Percentiles rank a stretch among this genome's conserved stretches.
phyloP scores from a whole-genome alignment of 805 yeast genomes.

The Suhomyces faveliae region DNA sequence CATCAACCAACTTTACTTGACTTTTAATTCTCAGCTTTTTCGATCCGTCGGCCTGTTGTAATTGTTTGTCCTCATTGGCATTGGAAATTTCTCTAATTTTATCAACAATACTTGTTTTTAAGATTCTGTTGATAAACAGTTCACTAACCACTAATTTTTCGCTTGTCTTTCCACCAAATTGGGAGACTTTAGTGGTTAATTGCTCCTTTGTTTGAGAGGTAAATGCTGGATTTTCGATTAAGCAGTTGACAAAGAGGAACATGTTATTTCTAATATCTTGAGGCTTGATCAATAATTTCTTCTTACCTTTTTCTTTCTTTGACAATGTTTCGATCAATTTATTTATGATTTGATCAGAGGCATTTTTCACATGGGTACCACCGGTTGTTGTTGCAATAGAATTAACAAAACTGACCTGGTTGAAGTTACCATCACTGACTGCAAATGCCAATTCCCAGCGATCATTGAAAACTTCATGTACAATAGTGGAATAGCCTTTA shows the following conservation, averaged over 20 bases:
- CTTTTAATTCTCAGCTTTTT: slow-evolving; percentile 84
- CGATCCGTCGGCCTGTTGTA: slow-evolving; percentile 86
- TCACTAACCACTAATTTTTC: slow-evolving; percentile 68
- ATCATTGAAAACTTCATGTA: slow-evolving; percentile 77
- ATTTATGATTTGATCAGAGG: slow-evolving; percentile 78
- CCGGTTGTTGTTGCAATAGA: slow-evolving; percentile 97
- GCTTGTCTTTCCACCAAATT: slow-evolving; percentile 74
- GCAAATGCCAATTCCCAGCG: slow-evolving; percentile 98
- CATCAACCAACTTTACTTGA: slow-evolving; percentile 88
- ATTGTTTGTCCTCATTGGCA: slow-evolving; percentile 81
- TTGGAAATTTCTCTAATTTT: slow-evolving; percentile 81
- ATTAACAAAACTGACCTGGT: slow-evolving; percentile 94
- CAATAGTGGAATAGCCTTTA: slow-evolving; percentile 46
- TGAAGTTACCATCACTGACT: slow-evolving; percentile 83
- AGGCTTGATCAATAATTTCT: slow-evolving; percentile 72
- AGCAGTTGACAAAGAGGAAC: slow-evolving; percentile 87
- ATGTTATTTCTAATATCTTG: slow-evolving; percentile 87
- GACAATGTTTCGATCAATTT: slow-evolving; percentile 67
- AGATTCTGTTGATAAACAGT: slow-evolving; percentile 66
- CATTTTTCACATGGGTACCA: slow-evolving; percentile 89
- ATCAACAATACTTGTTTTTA: slow-evolving; percentile 67
- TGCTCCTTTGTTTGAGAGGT: slow-evolving; percentile 98
- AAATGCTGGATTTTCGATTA: slow-evolving; percentile 94
- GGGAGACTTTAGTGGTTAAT: slow-evolving; percentile 80
- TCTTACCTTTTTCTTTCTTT: slow-evolving; percentile 64